These are phyloP conservation scores for Decorospora gaudefroyi DNA, from an alignment of 2,329 filamentous ascomycete species.

Conservation along the genomic window DNA sequence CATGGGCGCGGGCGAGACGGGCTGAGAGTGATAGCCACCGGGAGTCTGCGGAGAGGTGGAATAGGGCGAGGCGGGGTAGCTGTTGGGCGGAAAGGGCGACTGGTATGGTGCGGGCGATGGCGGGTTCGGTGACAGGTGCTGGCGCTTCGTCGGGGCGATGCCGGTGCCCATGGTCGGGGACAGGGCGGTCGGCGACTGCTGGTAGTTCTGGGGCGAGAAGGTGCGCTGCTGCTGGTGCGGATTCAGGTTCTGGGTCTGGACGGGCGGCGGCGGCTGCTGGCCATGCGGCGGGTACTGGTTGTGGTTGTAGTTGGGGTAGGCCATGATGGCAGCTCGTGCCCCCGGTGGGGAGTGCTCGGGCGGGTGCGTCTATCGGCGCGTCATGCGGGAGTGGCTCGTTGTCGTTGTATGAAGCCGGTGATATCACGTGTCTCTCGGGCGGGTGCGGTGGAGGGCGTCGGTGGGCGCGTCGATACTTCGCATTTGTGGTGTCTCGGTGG, in stretches of 20 bases:
- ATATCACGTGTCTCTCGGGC: slow-evolving; percentile 11
- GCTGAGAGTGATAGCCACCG: slow-evolving; percentile 39
- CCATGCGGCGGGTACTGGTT: slow-evolving; percentile 36
- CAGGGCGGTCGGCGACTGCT: slow-evolving; percentile 58
- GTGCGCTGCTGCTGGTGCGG: slow-evolving; percentile 51
- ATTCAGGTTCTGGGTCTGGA: slow-evolving; percentile 50
- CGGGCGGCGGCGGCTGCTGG: slow-evolving; percentile 39
- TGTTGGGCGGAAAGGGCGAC: slow-evolving; percentile 54
- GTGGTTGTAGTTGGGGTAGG: slow-evolving; percentile 39
- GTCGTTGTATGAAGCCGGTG: slow-evolving; percentile 7
- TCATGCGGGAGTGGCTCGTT: slow-evolving; percentile 28
- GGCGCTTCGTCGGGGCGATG: slow-evolving; percentile 73
- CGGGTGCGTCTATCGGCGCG: slow-evolving; percentile 27
- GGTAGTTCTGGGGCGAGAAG: slow-evolving; percentile 44
- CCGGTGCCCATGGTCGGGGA: slow-evolving; percentile 51
- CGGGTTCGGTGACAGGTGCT: slow-evolving; percentile 67
- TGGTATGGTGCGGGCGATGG: slow-evolving; percentile 60
- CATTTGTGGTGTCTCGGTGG: slow-evolving; percentile 22
- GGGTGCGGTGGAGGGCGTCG: slow-evolving; percentile 12
- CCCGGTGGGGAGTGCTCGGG: slow-evolving; percentile 32
- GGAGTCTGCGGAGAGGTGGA: slow-evolving; percentile 39
- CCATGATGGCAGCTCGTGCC: slow-evolving; percentile 41
- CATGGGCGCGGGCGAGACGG: slow-evolving; percentile 37
- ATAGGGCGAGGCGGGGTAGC: slow-evolving; percentile 46
- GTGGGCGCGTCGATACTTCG: slow-evolving; percentile 26